Base-by-base conservation (phyloP, 1,284 basidiomycete genomes). In the Anthracocystis walkeri region DNA sequence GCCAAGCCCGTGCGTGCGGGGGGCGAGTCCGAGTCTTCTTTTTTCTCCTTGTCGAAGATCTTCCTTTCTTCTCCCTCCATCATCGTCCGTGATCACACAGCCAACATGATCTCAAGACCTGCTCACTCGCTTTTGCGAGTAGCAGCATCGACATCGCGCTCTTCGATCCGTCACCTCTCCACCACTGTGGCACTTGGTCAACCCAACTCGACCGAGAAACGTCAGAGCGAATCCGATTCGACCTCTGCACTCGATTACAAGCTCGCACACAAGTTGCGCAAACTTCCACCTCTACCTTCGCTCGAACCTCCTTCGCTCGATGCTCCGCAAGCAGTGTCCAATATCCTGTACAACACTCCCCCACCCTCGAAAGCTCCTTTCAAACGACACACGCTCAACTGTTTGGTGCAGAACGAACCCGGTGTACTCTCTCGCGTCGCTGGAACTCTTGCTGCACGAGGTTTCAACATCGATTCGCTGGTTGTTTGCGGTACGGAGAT, bases 401-500 rank as follows among this genome's bases (percentile, higher is more conserved):
- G 95, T 87, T 90, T 99, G 69, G 97, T 99, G 7, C 97, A 99
- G 87, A 98, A 99, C 86, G 97, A 99, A 87, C 97, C 97, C 2
- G 97, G 97, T 86, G 97, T 99, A 20, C 89, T 99, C 21, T 97
- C 96, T 23, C 92, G 97, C 77, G 95, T 99, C 2, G 96, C 96
- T 6, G 97, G 97, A 74, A 98, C 96, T 78, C 90, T 99, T 31
- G 97, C 97, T 23, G 97, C 94, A 44, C 89, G 97, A 76, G 97
- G 97, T 1, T 97, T 99, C 89, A 99, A 99, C 89, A 97, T 87
- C 86, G 97, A 99, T 87, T 98, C 95, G 20, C 89, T 99, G 68
- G 97, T 99, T 78, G 97, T 99, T 23, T 99, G 97, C 87, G 91
- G 93, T 65, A 99, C 97, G 48, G 97, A 99, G 87, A 95, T 99